Base-by-base conservation (phyloP, 1,139 yeast genomes). In the Wickerhamomyces sp. region DNA sequence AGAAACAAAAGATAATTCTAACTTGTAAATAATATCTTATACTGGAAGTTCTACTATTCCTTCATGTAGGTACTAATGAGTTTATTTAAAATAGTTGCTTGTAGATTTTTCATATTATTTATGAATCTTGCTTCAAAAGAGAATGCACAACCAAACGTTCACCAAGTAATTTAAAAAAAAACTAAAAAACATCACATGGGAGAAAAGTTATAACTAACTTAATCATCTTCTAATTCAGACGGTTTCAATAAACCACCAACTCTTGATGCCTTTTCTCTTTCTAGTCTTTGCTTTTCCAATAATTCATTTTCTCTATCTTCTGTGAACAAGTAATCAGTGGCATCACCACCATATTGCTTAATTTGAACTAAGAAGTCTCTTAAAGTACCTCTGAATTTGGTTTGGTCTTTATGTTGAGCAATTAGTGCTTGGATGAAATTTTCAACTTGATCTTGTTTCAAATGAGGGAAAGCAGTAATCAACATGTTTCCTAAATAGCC, bases 291-390 rank as follows among this genome's bases (percentile, higher is more conserved):
- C 60, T 78, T 79, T 61, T 85, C 95, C 50, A 72, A 68, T 47
- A 78, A 65, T 61, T 89, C 96, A 40, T 72, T 70, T 61, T 88
- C 96, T 59, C 82, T 84, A 57, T 92, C 98, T 59, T 92, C 98
- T 16, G 95, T 96, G 67, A 83, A 94, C 61, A 92, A 71, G 61
- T 92, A 94, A 61, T 89, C 97, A 26, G 95, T 86, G 38, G 74
- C 69, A 61, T 88, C 96, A 36, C 98, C 98, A 46, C 97, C 98
- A 59, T 76, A 80, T 64, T 92, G 96, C 65, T 89, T 89, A 61
- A 92, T 86, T 69, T 92, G 97, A 35, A 94, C 95, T 62, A 94
- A 74, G 76, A 94, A 94, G 65, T 94, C 99, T 65, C 98, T 82
- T 54, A 94, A 72, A 3, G 86, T 82, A 40, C 88, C 88, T 65